Percentiles rank a stretch among this genome's conserved stretches.
Conservation (phyloP, 768 basidiomycete species). For the Trametes meyenii region DNA sequence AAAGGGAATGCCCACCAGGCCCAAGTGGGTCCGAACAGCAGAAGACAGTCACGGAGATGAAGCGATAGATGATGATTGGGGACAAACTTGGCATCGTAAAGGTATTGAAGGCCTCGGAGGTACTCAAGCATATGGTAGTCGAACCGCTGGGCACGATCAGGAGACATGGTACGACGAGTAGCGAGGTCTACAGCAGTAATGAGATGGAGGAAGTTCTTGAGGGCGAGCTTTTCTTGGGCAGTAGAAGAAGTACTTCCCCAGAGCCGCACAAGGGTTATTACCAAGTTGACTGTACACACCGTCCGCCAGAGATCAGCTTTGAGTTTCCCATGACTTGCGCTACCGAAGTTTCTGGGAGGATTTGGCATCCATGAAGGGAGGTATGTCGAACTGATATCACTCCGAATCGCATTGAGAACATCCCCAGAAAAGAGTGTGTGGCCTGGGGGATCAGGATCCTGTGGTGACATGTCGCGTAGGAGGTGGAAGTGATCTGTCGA, state of each 20-base stretch:
- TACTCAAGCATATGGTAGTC: constrained; percentile 25
- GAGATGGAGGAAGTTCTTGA: constrained; percentile 12
- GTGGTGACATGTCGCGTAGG: neutral
- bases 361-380: constrained; percentile 22
- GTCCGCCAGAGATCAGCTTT: constrained; percentile 38
- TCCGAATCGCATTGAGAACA: neutral
- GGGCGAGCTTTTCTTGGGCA: neutral
- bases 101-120: constrained; percentile 14
- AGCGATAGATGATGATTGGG: constrained; percentile 38
- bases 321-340: constrained; percentile 21
- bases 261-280: constrained; percentile 39
- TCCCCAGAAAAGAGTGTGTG: neutral
- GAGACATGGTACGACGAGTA: constrained; percentile 15
- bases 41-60: constrained; percentile 34
- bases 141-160: constrained; percentile 5
- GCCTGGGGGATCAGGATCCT: neutral
- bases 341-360: constrained; percentile 20
- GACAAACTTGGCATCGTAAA: constrained; percentile 33
- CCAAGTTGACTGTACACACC: constrained; percentile 39
- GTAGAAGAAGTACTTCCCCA: constrained; percentile 33
- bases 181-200: constrained; percentile 27
- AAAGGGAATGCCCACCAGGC: constrained; percentile 32
- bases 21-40: constrained; percentile 35
- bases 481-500: neutral
- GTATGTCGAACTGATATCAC: constrained; percentile 1